A percentile compares a stretch with the other conserved stretches of the same genome.
These are phyloP conservation scores for Aspergillus homomorphus DNA, from an alignment of 495 filamentous ascomycete genomes.

Conservation along the genomic window DNA sequence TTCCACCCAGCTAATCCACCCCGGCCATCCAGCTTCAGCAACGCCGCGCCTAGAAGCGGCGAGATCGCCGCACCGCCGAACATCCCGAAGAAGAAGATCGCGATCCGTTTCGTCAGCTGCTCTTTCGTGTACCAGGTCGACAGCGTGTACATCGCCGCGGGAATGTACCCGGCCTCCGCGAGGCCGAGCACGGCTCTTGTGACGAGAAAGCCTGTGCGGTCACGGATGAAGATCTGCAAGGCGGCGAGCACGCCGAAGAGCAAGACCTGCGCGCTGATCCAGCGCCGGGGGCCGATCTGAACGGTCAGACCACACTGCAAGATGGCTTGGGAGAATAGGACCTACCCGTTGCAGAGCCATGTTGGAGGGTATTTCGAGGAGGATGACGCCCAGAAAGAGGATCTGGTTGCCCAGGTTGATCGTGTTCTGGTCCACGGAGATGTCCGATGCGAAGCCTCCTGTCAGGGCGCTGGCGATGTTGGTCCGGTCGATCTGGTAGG, in stretches of 20 bases:
- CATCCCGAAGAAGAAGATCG: slow-evolving; percentile 52
- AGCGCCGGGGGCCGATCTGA: slow-evolving; percentile 46
- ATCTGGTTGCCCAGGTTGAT: slow-evolving; percentile 56
- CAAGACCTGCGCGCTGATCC: slow-evolving; percentile 51
- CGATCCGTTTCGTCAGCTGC: slow-evolving; percentile 49
- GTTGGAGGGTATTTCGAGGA: slow-evolving; percentile 55
- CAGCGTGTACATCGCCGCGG: slow-evolving; percentile 53
- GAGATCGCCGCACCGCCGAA: slow-evolving; percentile 46
- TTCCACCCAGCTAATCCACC: slow-evolving; percentile 52
- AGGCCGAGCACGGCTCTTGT: slow-evolving; percentile 49
- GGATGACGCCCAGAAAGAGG: slow-evolving; percentile 50
- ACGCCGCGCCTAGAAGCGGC: slow-evolving; percentile 43
- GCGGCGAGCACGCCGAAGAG: slow-evolving; percentile 51
- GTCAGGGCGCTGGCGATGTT: slow-evolving; percentile 47
- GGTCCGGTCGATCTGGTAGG: slow-evolving; percentile 47
- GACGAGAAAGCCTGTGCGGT: slow-evolving; percentile 39
- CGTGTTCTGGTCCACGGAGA: slow-evolving; percentile 47
- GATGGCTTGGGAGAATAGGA: neutral
- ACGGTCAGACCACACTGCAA: slow-evolving; percentile 14
- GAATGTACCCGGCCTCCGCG: slow-evolving; percentile 56
- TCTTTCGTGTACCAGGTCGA: slow-evolving; percentile 53
- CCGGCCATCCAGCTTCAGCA: slow-evolving; percentile 48
- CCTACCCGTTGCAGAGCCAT: slow-evolving; percentile 31
- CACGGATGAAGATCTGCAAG: slow-evolving; percentile 51
- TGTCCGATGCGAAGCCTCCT: slow-evolving; percentile 38